Percentiles rank a stretch among this genome's conserved stretches.
These are phyloP conservation scores for Leccinum subgranulosum DNA, from an alignment of 768 basidiomycete species.

Conservation along the genomic window DNA sequence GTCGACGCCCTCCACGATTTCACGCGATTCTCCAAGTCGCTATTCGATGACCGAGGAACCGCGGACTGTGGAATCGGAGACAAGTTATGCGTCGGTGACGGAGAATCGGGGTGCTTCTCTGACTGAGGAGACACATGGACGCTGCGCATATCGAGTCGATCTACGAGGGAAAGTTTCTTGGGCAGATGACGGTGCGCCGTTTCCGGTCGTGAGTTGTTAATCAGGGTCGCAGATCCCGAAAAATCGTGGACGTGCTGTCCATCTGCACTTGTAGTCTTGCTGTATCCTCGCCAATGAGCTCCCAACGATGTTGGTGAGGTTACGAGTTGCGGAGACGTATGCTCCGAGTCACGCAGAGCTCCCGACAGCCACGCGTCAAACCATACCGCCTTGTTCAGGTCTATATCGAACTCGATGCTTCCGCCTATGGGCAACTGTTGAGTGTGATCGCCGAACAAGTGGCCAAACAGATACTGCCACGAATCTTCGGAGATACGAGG, in stretches of 20 bases:
- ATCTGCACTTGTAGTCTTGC: constrained; percentile 44
- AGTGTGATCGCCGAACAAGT: constrained; percentile 47
- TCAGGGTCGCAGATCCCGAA: constrained; percentile 17
- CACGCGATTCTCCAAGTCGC: constrained; percentile 54
- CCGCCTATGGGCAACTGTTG: constrained; percentile 63
- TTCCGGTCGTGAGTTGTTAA: constrained; percentile 22
- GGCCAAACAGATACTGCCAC: constrained; percentile 71
- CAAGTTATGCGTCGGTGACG: constrained; percentile 35
- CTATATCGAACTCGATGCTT: constrained; percentile 85
- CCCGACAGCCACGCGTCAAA: constrained; percentile 67
- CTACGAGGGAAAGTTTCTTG: constrained; percentile 65
- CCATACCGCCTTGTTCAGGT: constrained; percentile 74
- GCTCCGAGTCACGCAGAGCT: constrained; percentile 41
- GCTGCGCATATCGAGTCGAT: constrained; percentile 51
- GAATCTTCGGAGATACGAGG: constrained; percentile 77
- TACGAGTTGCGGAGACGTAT: constrained; percentile 37
- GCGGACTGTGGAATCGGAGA: constrained; percentile 65
- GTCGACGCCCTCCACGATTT: constrained; percentile 66
- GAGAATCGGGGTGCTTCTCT: constrained; percentile 5
- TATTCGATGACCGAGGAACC: constrained; percentile 50
- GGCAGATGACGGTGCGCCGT: constrained; percentile 54
- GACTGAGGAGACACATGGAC: constrained; percentile 35
- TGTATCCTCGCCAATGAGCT: constrained; percentile 49
- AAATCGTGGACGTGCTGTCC: constrained; percentile 36
- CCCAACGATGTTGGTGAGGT: constrained; percentile 38